Evolutionary conservation across 2,329 filamentous ascomycete species (phyloP).

Genomic region (Ascochyta pisi): DNA sequence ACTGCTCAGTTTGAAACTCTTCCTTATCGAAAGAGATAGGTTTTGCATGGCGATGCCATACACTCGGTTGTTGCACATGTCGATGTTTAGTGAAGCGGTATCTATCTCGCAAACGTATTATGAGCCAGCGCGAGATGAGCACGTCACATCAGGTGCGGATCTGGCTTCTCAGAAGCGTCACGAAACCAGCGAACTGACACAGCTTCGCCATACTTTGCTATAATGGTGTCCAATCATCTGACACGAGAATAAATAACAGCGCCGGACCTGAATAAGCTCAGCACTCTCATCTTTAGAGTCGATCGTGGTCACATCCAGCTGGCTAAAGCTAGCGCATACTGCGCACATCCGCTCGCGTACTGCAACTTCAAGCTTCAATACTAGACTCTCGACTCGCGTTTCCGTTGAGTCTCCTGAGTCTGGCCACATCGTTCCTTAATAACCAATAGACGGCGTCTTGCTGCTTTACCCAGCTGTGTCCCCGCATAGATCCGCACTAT

Average conservation of each 20-base stretch:
- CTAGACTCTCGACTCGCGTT: not conserved
- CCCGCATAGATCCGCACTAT: not conserved
- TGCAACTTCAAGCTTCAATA: not conserved
- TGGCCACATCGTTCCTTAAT: constrained; percentile 2
- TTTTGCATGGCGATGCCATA: no score
- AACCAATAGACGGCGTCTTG: constrained; percentile 7
- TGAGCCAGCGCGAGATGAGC: no score
- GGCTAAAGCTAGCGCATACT: not conserved
- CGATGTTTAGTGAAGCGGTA: no score
- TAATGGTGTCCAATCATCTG: not conserved
- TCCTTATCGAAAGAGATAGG: no score
- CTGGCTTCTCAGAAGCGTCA: not conserved
- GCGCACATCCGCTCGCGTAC: not conserved
- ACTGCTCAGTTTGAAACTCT: no score
- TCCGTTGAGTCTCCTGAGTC: constrained; percentile 1
- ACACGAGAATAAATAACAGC: not conserved
- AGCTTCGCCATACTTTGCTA: no score
- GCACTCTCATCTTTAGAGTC: not conserved
- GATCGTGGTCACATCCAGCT: not conserved
- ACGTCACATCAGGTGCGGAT: no score
- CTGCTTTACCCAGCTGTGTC: constrained; percentile 13
- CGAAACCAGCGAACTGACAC: not conserved
- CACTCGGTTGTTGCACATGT: no score
- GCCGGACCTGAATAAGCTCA: not conserved
- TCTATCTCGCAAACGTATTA: no score